Conservation (phyloP, 345 rosid species). For the Aegle marmelos region DNA sequence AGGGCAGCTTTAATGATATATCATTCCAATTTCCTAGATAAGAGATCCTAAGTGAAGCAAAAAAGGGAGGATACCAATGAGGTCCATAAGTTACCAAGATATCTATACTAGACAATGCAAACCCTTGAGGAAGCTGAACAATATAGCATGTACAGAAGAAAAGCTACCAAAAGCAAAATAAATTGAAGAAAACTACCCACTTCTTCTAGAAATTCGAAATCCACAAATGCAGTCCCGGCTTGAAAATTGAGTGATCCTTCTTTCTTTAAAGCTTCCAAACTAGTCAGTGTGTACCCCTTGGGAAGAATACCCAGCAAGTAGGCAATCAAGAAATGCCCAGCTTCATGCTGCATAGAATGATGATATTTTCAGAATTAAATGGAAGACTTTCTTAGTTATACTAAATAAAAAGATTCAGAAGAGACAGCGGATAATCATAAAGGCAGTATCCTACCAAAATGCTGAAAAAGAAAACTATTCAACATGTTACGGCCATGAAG, state of each 20-base stretch:
- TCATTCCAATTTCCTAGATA: too few relatives aligned
- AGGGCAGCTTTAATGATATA: too few relatives aligned
- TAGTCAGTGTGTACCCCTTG: conserved; percentile 65
- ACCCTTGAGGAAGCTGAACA: too few relatives aligned
- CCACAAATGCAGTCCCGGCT: conserved; percentile 90
- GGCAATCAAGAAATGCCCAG: conserved; percentile 95
- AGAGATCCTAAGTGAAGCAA: too few relatives aligned
- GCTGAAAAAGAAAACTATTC: background rate
- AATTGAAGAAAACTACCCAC: conserved; percentile 32
- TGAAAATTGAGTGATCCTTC: conserved; percentile 93
- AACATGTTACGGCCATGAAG: background rate
- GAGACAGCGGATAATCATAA: too few relatives aligned
- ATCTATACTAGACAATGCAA: too few relatives aligned
- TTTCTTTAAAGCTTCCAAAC: conserved; percentile 76
- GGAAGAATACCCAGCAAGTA: conserved; percentile 86
- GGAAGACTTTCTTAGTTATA: background rate
- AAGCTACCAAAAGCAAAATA: background rate
- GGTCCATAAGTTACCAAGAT: too few relatives aligned
- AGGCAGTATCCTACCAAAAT: background rate
- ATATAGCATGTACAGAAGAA: background rate
- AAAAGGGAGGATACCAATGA: too few relatives aligned
- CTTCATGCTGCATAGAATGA: conserved; percentile 69
- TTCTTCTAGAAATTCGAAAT: conserved; percentile 87
- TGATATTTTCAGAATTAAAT: background rate
- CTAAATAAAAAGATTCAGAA: background rate